phyloP scores from a whole-genome alignment of 164 flowering plant species.

The Dillenia suffruticosa region DNA sequence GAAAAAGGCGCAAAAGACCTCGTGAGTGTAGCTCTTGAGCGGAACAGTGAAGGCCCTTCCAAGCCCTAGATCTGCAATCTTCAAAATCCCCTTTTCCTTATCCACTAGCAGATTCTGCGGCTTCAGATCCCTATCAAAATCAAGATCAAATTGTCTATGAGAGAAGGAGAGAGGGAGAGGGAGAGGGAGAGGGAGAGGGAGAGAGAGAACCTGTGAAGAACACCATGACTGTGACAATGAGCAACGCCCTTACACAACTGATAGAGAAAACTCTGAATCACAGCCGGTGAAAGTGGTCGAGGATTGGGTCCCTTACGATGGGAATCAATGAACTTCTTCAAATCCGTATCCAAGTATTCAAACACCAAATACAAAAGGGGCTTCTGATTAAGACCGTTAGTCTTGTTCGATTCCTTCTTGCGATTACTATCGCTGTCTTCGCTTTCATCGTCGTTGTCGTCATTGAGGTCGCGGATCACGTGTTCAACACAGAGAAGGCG shows the following conservation, averaged over 20 bases:
- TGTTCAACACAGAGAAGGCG: conserved; percentile 89
- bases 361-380: conserved; percentile 87
- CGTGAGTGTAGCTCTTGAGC: conserved; percentile 94
- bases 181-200: not conserved
- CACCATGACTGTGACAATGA: conserved; percentile 91
- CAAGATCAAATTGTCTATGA: not conserved
- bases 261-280: conserved; percentile 63
- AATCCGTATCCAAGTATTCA: conserved; percentile 93
- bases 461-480: conserved; percentile 53
- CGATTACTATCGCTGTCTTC: conserved; percentile 39
- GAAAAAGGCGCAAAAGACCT: conserved; percentile 27
- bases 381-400: conserved; percentile 7
- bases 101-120: conserved; percentile 94
- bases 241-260: conserved; percentile 95
- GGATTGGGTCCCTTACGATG: conserved; percentile 81
- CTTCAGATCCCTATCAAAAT: conserved; percentile 67
- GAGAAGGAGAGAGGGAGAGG: not conserved
- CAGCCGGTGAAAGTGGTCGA: conserved; percentile 50
- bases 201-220: conserved; percentile 51
- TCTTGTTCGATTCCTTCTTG: conserved; percentile 6
- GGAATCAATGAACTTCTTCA: conserved; percentile 87
- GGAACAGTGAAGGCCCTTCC: conserved; percentile 95
- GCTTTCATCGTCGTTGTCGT: no score
- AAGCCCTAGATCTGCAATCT: conserved; percentile 97
- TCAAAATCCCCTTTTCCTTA: conserved; percentile 77